These are phyloP conservation scores for Tuber melanosporum DNA, from an alignment of 495 filamentous ascomycete genomes.

Conservation along the genomic window DNA sequence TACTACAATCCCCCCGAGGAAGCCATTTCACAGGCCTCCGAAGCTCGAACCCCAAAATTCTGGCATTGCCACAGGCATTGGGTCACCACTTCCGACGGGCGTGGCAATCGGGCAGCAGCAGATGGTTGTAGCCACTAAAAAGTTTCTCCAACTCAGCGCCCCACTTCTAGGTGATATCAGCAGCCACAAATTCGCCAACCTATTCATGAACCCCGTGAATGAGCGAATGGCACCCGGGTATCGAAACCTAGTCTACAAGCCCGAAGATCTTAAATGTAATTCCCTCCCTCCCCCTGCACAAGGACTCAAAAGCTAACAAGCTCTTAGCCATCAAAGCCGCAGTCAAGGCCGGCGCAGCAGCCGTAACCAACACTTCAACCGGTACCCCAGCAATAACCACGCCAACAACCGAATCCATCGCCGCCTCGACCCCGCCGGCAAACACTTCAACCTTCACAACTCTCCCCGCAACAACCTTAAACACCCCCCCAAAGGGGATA, in stretches of 20 bases:
- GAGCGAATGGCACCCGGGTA: constrained; percentile 85
- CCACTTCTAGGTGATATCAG: constrained; percentile 80
- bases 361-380: constrained; percentile 42
- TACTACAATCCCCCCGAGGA: constrained; percentile 22
- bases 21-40: constrained; percentile 19
- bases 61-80: constrained; percentile 33
- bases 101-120: constrained; percentile 36
- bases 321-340: constrained; percentile 63
- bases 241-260: constrained; percentile 72
- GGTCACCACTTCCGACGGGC: constrained; percentile 28
- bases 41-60: constrained; percentile 30
- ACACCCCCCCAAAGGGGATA: constrained; percentile 76
- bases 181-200: constrained; percentile 77
- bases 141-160: constrained; percentile 43
- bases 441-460: constrained; percentile 50
- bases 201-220: constrained; percentile 76
- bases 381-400: constrained; percentile 46
- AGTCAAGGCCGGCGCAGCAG: constrained; percentile 51
- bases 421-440: constrained; percentile 60
- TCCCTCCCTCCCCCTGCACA: background rate
- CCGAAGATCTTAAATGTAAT: constrained; percentile 71
- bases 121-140: constrained; percentile 41
- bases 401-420: constrained; percentile 52
- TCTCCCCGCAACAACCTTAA: constrained; percentile 58
- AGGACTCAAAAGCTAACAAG: constrained; percentile 4